These are phyloP conservation scores for Aspergillus mulundensis DNA, from an alignment of 495 filamentous ascomycete genomes.

Conservation along the genomic window DNA sequence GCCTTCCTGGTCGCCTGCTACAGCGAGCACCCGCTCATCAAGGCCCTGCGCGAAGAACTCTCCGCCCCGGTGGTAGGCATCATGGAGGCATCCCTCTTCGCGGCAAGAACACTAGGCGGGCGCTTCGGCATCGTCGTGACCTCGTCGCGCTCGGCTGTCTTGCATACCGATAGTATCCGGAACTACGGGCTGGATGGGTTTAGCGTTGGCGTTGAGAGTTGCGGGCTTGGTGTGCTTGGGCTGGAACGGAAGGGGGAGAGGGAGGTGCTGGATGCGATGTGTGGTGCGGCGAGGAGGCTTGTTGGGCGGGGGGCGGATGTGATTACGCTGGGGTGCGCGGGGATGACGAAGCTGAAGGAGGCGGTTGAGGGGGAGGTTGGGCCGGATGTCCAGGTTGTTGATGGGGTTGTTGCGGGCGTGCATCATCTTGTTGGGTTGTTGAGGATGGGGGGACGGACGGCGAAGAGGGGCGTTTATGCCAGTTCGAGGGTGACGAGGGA, in stretches of 20 bases:
- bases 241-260: constrained; percentile 34
- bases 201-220: constrained; percentile 37
- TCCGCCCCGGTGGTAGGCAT: constrained; percentile 43
- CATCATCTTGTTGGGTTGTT: constrained; percentile 28
- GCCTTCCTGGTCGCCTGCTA: constrained; percentile 49
- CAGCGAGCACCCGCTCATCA: constrained; percentile 46
- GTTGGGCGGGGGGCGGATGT: constrained; percentile 44
- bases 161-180: constrained; percentile 37
- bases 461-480: constrained; percentile 33
- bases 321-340: constrained; percentile 44
- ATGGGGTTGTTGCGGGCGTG: constrained; percentile 28
- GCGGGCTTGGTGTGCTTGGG: constrained; percentile 37
- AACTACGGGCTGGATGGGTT: constrained; percentile 37
- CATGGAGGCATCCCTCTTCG: constrained; percentile 44
- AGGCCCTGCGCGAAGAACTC: constrained; percentile 45
- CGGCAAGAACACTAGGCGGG: constrained; percentile 33
- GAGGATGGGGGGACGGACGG: constrained; percentile 29
- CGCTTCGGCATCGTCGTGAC: constrained; percentile 42
- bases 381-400: constrained; percentile 28
- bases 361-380: constrained; percentile 40
- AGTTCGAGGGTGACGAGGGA: constrained; percentile 25
- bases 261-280: constrained; percentile 35
- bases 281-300: constrained; percentile 31
- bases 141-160: constrained; percentile 31
- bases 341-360: constrained; percentile 44